Base-by-base conservation (phyloP, 2,329 filamentous ascomycete genomes). In the Colletotrichum sp. region DNA sequence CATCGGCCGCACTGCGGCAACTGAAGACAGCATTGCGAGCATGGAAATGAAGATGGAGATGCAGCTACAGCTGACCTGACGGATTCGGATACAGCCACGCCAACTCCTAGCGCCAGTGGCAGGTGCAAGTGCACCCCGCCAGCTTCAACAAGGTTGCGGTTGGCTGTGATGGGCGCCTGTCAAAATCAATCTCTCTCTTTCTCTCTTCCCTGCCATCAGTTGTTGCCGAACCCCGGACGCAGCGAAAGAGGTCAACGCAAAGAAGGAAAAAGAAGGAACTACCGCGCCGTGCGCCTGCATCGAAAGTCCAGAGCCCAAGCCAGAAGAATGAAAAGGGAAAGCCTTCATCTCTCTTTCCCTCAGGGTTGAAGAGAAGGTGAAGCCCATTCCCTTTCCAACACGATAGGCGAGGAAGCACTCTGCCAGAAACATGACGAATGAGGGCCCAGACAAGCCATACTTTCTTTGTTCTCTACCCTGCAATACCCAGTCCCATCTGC, bases 351-450 rank as follows among this genome's bases (percentile, higher is more conserved):
- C 8, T 62, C 16, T 43, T 36, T 28, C 52, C 43, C 43, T 67
- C 26, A 26, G 71, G 72, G 26, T 72, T 32, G 26, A 56, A 24
- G 28, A 21, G 7, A 30, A 68, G 32, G 71, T 63, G 34, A 38
- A 63, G 32, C 34, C 32, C 43, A 48, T 48, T 48, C 43, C 43
- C 13, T 48, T 48, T 21, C 43, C 64, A 67, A 36, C 59, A 64
- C 67, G 21, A 55, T 71, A 24, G 52, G n/a, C 55, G n/a, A 32
- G 55, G 55, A 59, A 21, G 52, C 32, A 36, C 32, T n/a, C 56
- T 34, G 56, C 64, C 70, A 70, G 65, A 76, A 66, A 76, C 71
- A 74, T 74, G 70, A 74, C 73, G 71, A 76, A 74, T 76, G 48
- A 62, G 32, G 36, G 61, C 48, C 36, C 64, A 74, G 74, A 30